A percentile compares a stretch with the other conserved stretches of the same genome.
phyloP scores from a whole-genome alignment of 2,329 filamentous ascomycete species.

The Neonectria magnoliae region DNA sequence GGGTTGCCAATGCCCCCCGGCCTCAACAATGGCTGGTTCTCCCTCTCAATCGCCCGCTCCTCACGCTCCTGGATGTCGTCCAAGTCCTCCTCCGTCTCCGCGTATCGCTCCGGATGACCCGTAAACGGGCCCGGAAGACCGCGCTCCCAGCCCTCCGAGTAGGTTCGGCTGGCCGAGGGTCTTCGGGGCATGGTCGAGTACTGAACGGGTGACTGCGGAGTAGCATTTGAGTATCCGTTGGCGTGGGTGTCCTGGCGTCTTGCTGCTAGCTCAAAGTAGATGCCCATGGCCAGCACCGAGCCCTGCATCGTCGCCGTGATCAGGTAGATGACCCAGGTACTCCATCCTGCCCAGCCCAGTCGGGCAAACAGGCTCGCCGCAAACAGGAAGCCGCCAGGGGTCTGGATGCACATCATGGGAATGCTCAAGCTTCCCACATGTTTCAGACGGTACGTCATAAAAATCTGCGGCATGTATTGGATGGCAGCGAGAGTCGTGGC shows the following conservation, averaged over 20 bases:
- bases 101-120: conserved; percentile 62
- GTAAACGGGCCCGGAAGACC: conserved; percentile 62
- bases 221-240: conserved; percentile 37
- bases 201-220: conserved; percentile 43
- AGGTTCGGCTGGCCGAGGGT: conserved; percentile 54
- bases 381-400: conserved; percentile 90
- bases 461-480: conserved; percentile 96
- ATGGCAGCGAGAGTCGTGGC: conserved; percentile 82
- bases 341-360: conserved; percentile 87
- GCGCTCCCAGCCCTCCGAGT: conserved; percentile 62
- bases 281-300: conserved; percentile 79
- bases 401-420: conserved; percentile 98
- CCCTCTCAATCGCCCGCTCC: conserved; percentile 59
- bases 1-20: conserved; percentile 62
- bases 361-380: conserved; percentile 84
- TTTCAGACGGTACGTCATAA: conserved; percentile 86
- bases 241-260: conserved; percentile 46
- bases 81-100: conserved; percentile 61
- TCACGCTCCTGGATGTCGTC: conserved; percentile 62
- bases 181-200: conserved; percentile 44
- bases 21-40: conserved; percentile 61
- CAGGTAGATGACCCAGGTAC: conserved; percentile 92
- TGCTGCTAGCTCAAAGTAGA: conserved; percentile 74
- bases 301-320: conserved; percentile 89
- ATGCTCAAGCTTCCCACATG: conserved; percentile 93